Evolutionary conservation across 768 basidiomycete species (phyloP).

Genomic region (Pleurotus platypus): DNA sequence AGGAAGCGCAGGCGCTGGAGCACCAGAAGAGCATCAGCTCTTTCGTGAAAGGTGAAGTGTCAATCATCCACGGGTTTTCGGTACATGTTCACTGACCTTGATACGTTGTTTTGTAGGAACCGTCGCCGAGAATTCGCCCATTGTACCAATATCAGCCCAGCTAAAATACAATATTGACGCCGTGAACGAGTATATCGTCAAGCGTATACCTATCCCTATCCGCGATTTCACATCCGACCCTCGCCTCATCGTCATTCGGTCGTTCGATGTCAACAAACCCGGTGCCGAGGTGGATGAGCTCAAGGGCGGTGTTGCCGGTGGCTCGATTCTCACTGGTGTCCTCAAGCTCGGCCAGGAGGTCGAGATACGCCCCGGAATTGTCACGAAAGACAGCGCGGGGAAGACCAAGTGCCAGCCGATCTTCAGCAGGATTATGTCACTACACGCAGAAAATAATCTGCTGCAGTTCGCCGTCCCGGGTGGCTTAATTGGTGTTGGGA

Average conservation of each 20-base stretch:
- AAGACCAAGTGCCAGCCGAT: conserved; percentile 92
- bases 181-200: conserved; percentile 97
- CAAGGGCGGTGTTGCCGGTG: conserved; percentile 98
- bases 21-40: conserved; percentile 94
- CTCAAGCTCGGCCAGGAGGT: conserved; percentile 89
- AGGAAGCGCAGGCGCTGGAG: conserved; percentile 90
- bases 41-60: conserved; percentile 83
- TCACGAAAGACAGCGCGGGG: conserved; percentile 90
- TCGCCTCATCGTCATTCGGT: conserved; percentile 95
- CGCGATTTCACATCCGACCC: conserved; percentile 93
- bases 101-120: conserved; percentile 57
- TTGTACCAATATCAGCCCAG: conserved; percentile 98
- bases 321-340: conserved; percentile 91
- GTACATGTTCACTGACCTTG: neutral
- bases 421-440: conserved; percentile 83
- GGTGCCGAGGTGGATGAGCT: conserved; percentile 96
- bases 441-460: conserved; percentile 94
- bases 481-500: conserved; percentile 97
- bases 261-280: conserved; percentile 99
- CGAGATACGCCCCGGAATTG: conserved; percentile 95
- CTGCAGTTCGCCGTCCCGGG: conserved; percentile 95
- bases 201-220: conserved; percentile 89
- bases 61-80: neutral
- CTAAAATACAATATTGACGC: conserved; percentile 99
- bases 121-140: conserved; percentile 94